Evolutionary conservation across 495 filamentous ascomycete genomes (phyloP).

Genomic region (Penicillium paxilli): DNA sequence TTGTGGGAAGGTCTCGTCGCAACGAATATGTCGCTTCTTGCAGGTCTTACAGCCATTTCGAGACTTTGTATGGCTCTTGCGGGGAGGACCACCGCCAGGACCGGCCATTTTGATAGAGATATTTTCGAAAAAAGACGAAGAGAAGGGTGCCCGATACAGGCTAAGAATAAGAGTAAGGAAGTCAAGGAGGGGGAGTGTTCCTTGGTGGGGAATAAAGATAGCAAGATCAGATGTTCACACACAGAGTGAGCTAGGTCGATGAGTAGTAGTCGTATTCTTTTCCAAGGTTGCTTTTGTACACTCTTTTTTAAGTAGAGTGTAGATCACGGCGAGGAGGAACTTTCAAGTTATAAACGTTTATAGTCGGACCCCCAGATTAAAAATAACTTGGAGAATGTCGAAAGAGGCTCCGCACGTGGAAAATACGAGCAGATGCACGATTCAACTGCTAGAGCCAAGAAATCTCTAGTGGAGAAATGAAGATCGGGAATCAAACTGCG

Average conservation of each 20-base stretch:
- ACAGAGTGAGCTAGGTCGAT: neutral
- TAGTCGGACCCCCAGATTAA: conserved; percentile 11
- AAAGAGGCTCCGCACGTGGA: conserved; percentile 19
- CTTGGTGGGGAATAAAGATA: neutral
- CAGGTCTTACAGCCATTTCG: conserved; percentile 96
- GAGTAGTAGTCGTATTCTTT: no score
- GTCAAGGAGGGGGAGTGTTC: no score
- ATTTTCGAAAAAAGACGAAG: neutral
- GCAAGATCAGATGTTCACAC: neutral
- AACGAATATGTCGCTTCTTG: conserved; percentile 95
- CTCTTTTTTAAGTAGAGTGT: neutral
- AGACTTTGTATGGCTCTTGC: conserved; percentile 92
- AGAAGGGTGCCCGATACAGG: neutral
- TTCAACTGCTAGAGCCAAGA: conserved; percentile 2
- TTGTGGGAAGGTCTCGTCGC: conserved; percentile 96
- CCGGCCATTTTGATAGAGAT: conserved; percentile 41
- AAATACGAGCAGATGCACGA: conserved; percentile 15
- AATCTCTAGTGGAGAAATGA: neutral
- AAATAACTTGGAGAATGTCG: conserved; percentile 15
- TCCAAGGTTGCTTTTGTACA: no score
- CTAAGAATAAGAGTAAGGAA: neutral
- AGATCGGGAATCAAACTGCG: neutral
- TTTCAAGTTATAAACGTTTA: conserved; percentile 8
- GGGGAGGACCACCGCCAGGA: conserved; percentile 53
- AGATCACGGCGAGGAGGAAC: conserved; percentile 1